Conservation (phyloP, 257 asterid species). For the Solanum chilense region DNA sequence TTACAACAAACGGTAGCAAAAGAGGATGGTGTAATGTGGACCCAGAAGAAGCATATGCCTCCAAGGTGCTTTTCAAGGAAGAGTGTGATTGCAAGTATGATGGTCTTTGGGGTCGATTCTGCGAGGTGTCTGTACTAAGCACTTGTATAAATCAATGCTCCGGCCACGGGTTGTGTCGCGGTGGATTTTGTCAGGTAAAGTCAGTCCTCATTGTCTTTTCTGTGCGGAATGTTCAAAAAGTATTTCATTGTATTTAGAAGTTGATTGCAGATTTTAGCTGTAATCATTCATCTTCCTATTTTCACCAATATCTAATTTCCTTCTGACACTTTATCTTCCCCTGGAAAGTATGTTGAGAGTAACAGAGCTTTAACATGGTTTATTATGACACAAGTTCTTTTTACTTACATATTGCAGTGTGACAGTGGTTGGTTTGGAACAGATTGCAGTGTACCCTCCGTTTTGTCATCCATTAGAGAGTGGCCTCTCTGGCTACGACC, state of each 20-base stretch:
- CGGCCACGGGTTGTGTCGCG: constrained; percentile 75
- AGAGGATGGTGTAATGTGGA: constrained; percentile 96
- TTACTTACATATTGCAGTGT: constrained; percentile 43
- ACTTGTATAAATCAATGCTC: constrained; percentile 88
- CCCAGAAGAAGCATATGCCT: constrained; percentile 63
- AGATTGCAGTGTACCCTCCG: constrained; percentile 90
- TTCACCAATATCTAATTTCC: not conserved
- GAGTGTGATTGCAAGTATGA: constrained; percentile 97
- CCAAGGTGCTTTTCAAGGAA: constrained; percentile 53
- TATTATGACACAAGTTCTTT: not conserved
- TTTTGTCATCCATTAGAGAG: constrained; percentile 48
- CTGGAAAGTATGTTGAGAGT: not conserved
- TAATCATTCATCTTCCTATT: not conserved
- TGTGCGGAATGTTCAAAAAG: not conserved
- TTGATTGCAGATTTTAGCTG: not conserved
- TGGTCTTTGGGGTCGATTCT: constrained; percentile 78
- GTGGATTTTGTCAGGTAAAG: constrained; percentile 93
- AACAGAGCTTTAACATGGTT: not conserved
- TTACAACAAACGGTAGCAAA: constrained; percentile 54
- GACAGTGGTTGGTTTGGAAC: constrained; percentile 82
- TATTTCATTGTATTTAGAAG: not conserved
- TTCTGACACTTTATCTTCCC: not conserved
- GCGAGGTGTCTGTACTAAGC: constrained; percentile 72
- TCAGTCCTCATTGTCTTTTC: not conserved
- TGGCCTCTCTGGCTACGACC: constrained; percentile 97